phyloP scores from a whole-genome alignment of 441 rosid species.

The Mallotus japonicus region DNA sequence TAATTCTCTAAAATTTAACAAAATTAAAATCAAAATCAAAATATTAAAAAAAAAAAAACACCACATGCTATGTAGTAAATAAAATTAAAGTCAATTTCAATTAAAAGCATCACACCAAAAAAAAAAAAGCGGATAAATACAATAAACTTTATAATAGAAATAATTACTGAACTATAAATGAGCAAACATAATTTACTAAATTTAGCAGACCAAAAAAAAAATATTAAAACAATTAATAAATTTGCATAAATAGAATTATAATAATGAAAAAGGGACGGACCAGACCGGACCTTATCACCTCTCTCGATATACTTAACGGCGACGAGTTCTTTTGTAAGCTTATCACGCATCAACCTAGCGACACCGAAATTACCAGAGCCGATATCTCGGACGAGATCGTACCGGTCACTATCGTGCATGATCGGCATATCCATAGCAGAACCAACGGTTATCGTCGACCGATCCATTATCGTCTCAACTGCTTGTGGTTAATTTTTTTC shows the following conservation, averaged over 20 bases:
- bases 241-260: constrained; percentile 4
- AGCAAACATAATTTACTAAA: constrained; percentile 9
- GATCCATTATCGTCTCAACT: constrained; percentile 41
- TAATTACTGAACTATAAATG: constrained; percentile 1
- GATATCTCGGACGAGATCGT: constrained; percentile 83
- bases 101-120: constrained; percentile 9
- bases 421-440: constrained; percentile 95
- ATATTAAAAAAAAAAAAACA: background rate
- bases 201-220: background rate
- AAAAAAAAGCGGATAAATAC: background rate
- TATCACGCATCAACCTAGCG: constrained; percentile 88
- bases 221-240: background rate
- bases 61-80: too few species aligned
- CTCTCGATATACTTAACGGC: constrained; percentile 98
- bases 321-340: constrained; percentile 76
- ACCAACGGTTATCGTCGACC: constrained; percentile 51
- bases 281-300: constrained; percentile 75
- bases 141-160: background rate
- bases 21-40: background rate
- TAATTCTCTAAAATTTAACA: too few species aligned
- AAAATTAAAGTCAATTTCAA: background rate
- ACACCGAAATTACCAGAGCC: constrained; percentile 97
- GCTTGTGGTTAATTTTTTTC: background rate
- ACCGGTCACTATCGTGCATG: constrained; percentile 96
- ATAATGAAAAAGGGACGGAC: too few species aligned